phyloP scores from a whole-genome alignment of 345 rosid species.

The Diplotaxis tenuifolia region DNA sequence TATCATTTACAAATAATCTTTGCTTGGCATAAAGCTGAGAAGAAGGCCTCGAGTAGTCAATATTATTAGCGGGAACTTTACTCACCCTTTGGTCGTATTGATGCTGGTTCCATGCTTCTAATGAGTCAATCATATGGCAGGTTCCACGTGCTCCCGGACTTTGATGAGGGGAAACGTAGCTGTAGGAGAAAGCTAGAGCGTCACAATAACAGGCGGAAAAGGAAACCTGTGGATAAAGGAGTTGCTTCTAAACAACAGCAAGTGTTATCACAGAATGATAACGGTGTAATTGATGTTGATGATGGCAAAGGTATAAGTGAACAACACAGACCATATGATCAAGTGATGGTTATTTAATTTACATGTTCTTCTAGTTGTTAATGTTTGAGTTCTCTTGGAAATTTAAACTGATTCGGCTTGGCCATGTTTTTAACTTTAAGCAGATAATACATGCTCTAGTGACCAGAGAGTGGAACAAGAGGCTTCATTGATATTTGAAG shows the following conservation, averaged over 20 bases:
- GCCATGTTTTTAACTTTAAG: constrained; percentile 9
- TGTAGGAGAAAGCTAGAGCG: constrained; percentile 94
- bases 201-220: constrained; percentile 77
- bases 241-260: constrained; percentile 42
- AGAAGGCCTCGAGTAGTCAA: constrained; percentile 19
- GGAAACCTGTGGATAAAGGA: constrained; percentile 55
- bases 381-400: constrained; percentile 7
- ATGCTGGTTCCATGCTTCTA: background rate
- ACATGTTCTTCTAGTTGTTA: constrained; percentile 9
- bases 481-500: constrained; percentile 56
- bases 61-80: background rate
- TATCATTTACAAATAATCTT: too few relatives aligned
- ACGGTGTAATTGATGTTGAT: constrained; percentile 50
- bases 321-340: constrained; percentile 1
- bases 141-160: constrained; percentile 80
- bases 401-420: constrained; percentile 4
- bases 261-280: constrained; percentile 43
- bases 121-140: constrained; percentile 40
- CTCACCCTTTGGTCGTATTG: background rate
- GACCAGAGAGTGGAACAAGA: constrained; percentile 58
- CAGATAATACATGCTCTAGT: constrained; percentile 51
- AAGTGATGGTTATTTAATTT: constrained; percentile 6
- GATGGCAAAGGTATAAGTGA: constrained; percentile 56
- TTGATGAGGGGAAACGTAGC: constrained; percentile 92
- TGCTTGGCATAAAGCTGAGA: background rate